These are phyloP conservation scores for Mediolabrus comicus DNA, from an alignment of 108 stramenopile species.

Conservation along the genomic window DNA sequence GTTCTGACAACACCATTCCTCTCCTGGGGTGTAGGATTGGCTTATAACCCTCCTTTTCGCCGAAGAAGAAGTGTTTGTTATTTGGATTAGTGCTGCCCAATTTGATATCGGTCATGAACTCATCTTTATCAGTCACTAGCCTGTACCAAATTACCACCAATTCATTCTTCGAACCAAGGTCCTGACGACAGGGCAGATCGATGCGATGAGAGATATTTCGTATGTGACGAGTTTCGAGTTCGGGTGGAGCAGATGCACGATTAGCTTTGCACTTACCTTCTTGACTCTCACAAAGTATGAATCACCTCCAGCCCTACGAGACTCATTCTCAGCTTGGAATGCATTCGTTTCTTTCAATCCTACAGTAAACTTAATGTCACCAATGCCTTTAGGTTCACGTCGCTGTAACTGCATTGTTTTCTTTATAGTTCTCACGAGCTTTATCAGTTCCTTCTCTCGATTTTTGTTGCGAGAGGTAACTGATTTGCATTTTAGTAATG, in stretches of 20 bases:
- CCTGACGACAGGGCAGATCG: too few relatives aligned
- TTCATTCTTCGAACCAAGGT: constrained; percentile 30
- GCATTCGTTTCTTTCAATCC: constrained; percentile 18
- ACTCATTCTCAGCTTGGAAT: constrained; percentile 22
- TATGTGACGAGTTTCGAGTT: too few relatives aligned
- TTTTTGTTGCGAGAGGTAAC: constrained; percentile 4
- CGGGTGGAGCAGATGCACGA: too few relatives aligned
- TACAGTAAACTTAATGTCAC: constrained; percentile 32
- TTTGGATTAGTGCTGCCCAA: constrained; percentile 31
- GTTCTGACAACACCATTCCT: constrained; percentile 20
- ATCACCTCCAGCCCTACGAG: constrained; percentile 22
- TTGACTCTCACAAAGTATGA: constrained; percentile 31
- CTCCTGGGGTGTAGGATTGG: constrained; percentile 24
- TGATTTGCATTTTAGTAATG: not conserved
- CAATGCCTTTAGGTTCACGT: constrained; percentile 19
- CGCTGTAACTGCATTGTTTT: constrained; percentile 37
- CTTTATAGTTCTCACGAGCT: constrained; percentile 18
- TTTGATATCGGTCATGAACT: constrained; percentile 32
- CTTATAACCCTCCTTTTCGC: constrained; percentile 19
- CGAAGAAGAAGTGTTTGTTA: constrained; percentile 38
- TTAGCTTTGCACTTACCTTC: too few relatives aligned
- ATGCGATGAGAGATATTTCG: too few relatives aligned
- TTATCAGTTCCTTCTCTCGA: constrained; percentile 17
- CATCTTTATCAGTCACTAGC: constrained; percentile 12
- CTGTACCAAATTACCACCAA: constrained; percentile 31